These are phyloP conservation scores for Wallacemonas collosoma DNA, from an alignment of 208 protist genomes.

Conservation along the genomic window DNA sequence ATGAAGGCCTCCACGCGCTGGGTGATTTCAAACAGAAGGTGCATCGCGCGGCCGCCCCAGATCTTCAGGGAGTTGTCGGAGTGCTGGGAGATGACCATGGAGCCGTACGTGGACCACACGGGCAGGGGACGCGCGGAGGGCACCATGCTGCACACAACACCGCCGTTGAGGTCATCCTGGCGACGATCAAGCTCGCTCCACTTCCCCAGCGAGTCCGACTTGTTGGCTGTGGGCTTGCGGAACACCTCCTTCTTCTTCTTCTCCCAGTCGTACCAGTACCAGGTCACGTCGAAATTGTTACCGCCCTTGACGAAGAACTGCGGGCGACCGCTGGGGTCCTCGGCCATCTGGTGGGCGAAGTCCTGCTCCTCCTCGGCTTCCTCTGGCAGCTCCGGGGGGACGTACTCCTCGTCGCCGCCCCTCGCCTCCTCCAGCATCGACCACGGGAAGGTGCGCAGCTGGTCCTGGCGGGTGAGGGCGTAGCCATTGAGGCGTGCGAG, in stretches of 20 bases:
- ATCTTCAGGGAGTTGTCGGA: conserved; percentile 64
- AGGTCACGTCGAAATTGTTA: conserved; percentile 67
- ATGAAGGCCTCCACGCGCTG: conserved; percentile 81
- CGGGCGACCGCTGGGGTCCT: conserved; percentile 76
- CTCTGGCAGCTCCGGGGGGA: conserved; percentile 51
- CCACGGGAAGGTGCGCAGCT: conserved; percentile 84
- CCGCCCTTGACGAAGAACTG: conserved; percentile 88
- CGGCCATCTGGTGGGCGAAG: conserved; percentile 82
- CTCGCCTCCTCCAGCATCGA: conserved; percentile 59
- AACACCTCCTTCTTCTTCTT: conserved; percentile 74
- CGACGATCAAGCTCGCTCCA: conserved; percentile 86
- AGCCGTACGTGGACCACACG: conserved; percentile 85
- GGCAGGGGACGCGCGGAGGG: conserved; percentile 72
- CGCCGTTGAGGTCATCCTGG: conserved; percentile 54
- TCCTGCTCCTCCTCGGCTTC: conserved; percentile 62
- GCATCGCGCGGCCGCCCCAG: conserved; percentile 85
- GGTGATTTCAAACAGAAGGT: conserved; percentile 79
- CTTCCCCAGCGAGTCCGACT: conserved; percentile 64
- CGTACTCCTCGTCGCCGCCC: conserved; percentile 63
- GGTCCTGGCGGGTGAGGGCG: conserved; percentile 70
- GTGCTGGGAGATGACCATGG: conserved; percentile 84
- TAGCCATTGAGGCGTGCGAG: conserved; percentile 86
- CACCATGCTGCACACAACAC: conserved; percentile 69
- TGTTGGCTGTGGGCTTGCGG: conserved; percentile 64
- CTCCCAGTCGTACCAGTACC: conserved; percentile 89